phyloP scores from a whole-genome alignment of 73 alveolate species.

The Durusdinium trenchii region DNA sequence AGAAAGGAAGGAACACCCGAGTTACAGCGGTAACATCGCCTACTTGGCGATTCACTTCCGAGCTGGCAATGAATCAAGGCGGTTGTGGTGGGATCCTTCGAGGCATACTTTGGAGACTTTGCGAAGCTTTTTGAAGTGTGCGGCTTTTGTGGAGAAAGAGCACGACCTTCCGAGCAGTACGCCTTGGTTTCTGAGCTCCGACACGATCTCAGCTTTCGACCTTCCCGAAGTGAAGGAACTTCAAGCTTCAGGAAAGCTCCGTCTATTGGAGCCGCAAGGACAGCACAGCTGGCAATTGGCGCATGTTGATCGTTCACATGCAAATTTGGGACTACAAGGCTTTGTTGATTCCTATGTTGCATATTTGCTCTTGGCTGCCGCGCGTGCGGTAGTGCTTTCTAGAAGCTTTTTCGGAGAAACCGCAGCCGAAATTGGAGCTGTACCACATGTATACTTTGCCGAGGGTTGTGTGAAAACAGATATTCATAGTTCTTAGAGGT shows the following conservation, averaged over 20 bases:
- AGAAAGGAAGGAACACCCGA: neutral
- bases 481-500: constrained; percentile 48
- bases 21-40: neutral
- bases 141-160: constrained; percentile 29
- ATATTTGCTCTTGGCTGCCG: constrained; percentile 72
- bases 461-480: constrained; percentile 85
- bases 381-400: constrained; percentile 62
- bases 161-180: constrained; percentile 27
- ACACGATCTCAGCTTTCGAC: constrained; percentile 55
- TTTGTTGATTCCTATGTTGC: constrained; percentile 74
- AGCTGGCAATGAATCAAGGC: constrained; percentile 86
- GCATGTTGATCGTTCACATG: constrained; percentile 92
- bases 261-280: neutral
- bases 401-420: constrained; percentile 84
- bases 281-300: constrained; percentile 59
- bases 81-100: constrained; percentile 88
- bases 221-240: constrained; percentile 26
- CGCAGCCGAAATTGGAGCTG: constrained; percentile 92
- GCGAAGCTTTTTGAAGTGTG: constrained; percentile 39
- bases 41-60: constrained; percentile 89
- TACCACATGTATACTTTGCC: constrained; percentile 84
- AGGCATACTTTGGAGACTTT: constrained; percentile 53
- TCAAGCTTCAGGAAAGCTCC: constrained; percentile 32
- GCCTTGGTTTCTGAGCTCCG: constrained; percentile 88
- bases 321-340: constrained; percentile 78